Percentiles rank a stretch among this genome's conserved stretches.
Conservation (phyloP, 2,329 filamentous ascomycete genomes). For the Drechslerella coelobrocha region DNA sequence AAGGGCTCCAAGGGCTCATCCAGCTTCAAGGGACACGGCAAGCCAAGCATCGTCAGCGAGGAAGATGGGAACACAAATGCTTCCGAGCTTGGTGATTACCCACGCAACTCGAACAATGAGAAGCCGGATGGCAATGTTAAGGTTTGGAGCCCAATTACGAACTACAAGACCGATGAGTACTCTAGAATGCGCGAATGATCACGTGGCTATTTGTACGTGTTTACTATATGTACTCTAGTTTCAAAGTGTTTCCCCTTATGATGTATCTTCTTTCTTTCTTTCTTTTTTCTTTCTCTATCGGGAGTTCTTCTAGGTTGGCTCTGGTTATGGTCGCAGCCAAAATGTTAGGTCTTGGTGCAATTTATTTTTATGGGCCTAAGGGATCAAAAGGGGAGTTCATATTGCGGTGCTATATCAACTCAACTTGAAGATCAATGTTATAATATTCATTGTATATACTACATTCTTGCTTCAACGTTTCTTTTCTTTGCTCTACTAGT, state of each 20-base stretch:
- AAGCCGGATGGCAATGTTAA: constrained; percentile 45
- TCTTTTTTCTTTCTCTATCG: constrained; percentile 7
- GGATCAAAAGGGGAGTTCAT: too few relatives aligned
- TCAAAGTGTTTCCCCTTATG: constrained; percentile 3
- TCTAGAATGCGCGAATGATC: constrained; percentile 30
- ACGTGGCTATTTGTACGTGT: not conserved
- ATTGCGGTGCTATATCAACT: too few relatives aligned
- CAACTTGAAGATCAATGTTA: too few relatives aligned
- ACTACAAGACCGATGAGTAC: constrained; percentile 46
- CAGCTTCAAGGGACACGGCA: constrained; percentile 46
- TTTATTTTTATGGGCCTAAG: too few relatives aligned
- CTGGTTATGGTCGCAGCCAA: not conserved
- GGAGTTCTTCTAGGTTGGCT: constrained; percentile 17
- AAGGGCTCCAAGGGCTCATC: constrained; percentile 49
- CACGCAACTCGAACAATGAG: constrained; percentile 30
- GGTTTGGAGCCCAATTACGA: constrained; percentile 48
- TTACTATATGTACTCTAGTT: constrained; percentile 17
- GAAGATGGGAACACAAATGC: constrained; percentile 41
- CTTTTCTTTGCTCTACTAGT: too few relatives aligned
- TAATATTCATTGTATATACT: too few relatives aligned
- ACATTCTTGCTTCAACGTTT: too few relatives aligned
- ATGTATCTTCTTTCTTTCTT: constrained; percentile 5
- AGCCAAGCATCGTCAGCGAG: constrained; percentile 45
- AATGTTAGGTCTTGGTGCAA: too few relatives aligned
- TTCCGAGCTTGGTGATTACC: constrained; percentile 42